Percentiles rank a stretch among this genome's conserved stretches.
phyloP scores from a whole-genome alignment of 805 yeast species.

The Kuraishia capsulata region DNA sequence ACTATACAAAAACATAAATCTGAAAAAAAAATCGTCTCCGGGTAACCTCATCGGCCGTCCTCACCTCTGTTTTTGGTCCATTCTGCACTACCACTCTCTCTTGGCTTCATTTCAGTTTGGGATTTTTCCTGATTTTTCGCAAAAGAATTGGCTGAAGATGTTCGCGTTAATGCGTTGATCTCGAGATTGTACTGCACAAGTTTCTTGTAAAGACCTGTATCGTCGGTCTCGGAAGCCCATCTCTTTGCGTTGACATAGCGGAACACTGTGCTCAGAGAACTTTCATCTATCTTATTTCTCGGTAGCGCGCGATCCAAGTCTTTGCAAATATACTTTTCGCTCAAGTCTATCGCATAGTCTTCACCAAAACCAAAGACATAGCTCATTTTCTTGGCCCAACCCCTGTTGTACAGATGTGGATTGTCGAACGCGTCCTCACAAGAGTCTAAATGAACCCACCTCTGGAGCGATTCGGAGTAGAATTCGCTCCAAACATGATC shows the following conservation, averaged over 20 bases:
- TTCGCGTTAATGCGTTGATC: conserved; percentile 2
- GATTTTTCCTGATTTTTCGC: too few species aligned
- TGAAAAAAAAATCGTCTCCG: too few species aligned
- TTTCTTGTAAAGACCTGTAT: background rate
- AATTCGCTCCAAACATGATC: conserved; percentile 98
- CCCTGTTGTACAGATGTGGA: conserved; percentile 66
- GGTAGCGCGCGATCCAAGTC: conserved; percentile 39
- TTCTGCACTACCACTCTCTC: conserved; percentile 68
- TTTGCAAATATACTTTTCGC: conserved; percentile 54
- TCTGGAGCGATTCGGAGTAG: conserved; percentile 44
- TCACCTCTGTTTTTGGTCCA: conserved; percentile 85
- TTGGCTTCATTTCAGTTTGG: conserved; percentile 25
- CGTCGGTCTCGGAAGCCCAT: conserved; percentile 15
- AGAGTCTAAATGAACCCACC: conserved; percentile 87
- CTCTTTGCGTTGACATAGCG: conserved; percentile 24
- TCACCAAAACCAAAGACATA: conserved; percentile 65
- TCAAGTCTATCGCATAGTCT: conserved; percentile 60
- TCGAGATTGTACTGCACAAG: background rate
- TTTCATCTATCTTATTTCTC: conserved; percentile 34
- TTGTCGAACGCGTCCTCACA: conserved; percentile 84
- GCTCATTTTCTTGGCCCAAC: conserved; percentile 95
- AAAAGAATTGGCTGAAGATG: conserved; percentile 15
- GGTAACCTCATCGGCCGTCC: too few species aligned
- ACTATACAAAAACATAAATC: too few species aligned
- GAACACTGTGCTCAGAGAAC: conserved; percentile 25